Evolutionary conservation across 441 rosid genomes (phyloP).

Genomic region (Iberis amara): DNA sequence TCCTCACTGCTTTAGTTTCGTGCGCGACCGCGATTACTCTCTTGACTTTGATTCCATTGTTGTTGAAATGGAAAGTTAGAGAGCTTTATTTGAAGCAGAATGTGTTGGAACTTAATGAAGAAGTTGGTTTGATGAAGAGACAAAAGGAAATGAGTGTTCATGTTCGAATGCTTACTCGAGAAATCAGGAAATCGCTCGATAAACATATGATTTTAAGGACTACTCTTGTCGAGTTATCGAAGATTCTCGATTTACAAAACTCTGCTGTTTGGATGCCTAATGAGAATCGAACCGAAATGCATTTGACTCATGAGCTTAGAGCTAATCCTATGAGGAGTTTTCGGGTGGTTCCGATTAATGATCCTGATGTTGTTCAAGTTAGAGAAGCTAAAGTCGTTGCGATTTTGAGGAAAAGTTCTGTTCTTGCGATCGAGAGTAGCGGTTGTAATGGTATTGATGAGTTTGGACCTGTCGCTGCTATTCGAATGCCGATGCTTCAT

Average conservation of each 20-base stretch:
- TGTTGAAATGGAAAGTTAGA: constrained; percentile 64
- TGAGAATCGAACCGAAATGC: constrained; percentile 48
- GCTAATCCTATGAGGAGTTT: constrained; percentile 33
- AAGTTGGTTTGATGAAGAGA: constrained; percentile 68
- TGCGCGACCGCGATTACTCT: constrained; percentile 68
- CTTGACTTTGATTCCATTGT: constrained; percentile 57
- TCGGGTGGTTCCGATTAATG: constrained; percentile 36
- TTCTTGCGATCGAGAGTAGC: constrained; percentile 50
- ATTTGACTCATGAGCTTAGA: constrained; percentile 54
- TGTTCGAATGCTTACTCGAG: constrained; percentile 61
- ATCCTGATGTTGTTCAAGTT: constrained; percentile 52
- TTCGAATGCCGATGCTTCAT: constrained; percentile 65
- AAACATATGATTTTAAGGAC: constrained; percentile 62
- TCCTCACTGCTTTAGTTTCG: constrained; percentile 62
- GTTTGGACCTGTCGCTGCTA: constrained; percentile 60
- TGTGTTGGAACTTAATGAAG: constrained; percentile 63
- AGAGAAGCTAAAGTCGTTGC: constrained; percentile 46
- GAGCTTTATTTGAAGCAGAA: constrained; percentile 71
- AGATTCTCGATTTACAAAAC: constrained; percentile 61
- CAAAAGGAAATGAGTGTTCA: constrained; percentile 68
- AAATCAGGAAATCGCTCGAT: constrained; percentile 65
- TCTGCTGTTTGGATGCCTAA: constrained; percentile 78
- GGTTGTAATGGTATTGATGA: constrained; percentile 38
- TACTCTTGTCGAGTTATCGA: constrained; percentile 60
- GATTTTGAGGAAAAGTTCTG: constrained; percentile 42